A percentile compares a stretch with the other conserved stretches of the same genome.
Conservation (phyloP, 208 protist species). For the Jaenimonas drosophilae region DNA sequence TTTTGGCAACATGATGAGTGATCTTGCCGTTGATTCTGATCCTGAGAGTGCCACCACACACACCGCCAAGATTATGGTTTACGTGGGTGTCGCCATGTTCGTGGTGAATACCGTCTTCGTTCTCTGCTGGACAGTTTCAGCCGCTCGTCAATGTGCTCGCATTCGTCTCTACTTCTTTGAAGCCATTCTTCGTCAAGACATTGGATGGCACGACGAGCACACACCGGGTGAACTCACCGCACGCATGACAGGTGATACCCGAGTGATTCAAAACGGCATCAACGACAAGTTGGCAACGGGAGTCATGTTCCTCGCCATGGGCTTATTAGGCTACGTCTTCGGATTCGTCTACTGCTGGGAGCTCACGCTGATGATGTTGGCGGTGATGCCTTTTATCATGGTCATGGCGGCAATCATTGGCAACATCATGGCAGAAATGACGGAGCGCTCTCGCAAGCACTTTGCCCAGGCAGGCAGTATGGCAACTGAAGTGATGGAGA, state of each 20-base stretch:
- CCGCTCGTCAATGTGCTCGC: neutral
- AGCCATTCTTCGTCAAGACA: conserved; percentile 44
- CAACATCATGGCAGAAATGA: conserved; percentile 11
- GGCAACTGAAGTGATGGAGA: conserved; percentile 36
- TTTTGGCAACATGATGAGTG: conserved; percentile 57
- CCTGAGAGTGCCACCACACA: conserved; percentile 17
- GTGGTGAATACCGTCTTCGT: neutral
- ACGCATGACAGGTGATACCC: conserved; percentile 15
- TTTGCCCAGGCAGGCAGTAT: conserved; percentile 34
- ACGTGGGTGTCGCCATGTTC: neutral
- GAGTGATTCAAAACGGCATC: conserved; percentile 42
- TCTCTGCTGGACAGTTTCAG: conserved; percentile 1
- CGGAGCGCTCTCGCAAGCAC: conserved; percentile 14
- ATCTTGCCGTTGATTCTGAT: conserved; percentile 26
- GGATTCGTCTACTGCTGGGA: conserved; percentile 24
- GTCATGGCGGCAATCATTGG: conserved; percentile 16
- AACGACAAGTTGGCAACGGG: conserved; percentile 27
- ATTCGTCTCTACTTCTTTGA: conserved; percentile 15
- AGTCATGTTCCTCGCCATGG: conserved; percentile 22
- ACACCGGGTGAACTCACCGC: conserved; percentile 23
- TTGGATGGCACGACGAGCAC: conserved; percentile 44
- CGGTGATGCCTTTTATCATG: conserved; percentile 27
- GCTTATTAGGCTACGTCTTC: conserved; percentile 38
- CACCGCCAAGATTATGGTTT: conserved; percentile 48
- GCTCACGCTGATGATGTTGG: conserved; percentile 24